These are phyloP conservation scores for Cryptosporidium xiaoi DNA, from an alignment of 169 alveolate species.

Conservation along the genomic window DNA sequence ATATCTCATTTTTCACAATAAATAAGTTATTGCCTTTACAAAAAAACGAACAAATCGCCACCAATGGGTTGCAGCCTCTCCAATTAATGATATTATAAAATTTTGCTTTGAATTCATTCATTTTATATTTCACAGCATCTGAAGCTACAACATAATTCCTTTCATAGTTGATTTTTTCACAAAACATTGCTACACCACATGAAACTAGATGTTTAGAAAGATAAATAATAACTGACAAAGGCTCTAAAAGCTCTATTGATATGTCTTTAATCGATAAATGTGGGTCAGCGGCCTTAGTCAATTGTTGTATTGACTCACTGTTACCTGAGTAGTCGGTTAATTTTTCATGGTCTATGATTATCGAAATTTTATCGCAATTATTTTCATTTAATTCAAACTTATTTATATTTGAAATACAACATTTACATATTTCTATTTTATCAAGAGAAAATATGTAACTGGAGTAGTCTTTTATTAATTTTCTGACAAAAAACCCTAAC, in stretches of 20 bases:
- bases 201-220: slow-evolving; percentile 8
- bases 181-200: slow-evolving; percentile 22
- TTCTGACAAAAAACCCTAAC: not conserved
- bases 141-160: slow-evolving; percentile 9
- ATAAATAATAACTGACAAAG: slow-evolving; percentile 12
- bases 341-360: slow-evolving; percentile 28
- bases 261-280: slow-evolving; percentile 57
- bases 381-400: not conserved
- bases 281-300: slow-evolving; percentile 32
- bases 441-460: not conserved
- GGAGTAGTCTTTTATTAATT: slow-evolving; percentile 4
- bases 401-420: not conserved
- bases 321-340: not conserved
- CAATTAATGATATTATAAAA: slow-evolving; percentile 31
- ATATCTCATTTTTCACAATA: slow-evolving; percentile 13
- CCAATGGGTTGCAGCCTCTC: slow-evolving; percentile 50
- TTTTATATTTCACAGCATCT: not conserved
- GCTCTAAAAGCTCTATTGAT: slow-evolving; percentile 53
- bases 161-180: slow-evolving; percentile 12
- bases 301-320: slow-evolving; percentile 25
- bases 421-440: not conserved
- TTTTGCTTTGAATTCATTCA: slow-evolving; percentile 3
- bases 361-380: slow-evolving; percentile 15
- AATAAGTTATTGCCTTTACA: slow-evolving; percentile 40
- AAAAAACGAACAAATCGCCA: slow-evolving; percentile 30